Conservation (phyloP, 345 rosid genomes). For the sweet orange (Citrus sinensis) region DNA sequence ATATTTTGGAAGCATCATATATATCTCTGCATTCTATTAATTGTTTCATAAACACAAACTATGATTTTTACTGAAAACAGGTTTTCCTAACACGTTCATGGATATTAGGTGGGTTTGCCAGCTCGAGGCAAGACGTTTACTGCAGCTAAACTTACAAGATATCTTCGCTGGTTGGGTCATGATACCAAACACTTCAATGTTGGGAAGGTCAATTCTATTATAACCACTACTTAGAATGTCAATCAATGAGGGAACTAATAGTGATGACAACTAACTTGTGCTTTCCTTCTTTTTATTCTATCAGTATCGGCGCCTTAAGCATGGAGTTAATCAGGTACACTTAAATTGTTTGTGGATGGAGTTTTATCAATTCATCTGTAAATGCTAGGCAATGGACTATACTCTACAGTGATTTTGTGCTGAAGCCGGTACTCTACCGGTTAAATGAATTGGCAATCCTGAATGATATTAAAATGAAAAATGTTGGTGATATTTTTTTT, state of each 20-base stretch:
- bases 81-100: conserved; percentile 18
- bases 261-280: conserved; percentile 10
- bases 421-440: neutral
- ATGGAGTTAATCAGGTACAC: conserved; percentile 83
- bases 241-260: neutral
- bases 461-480: neutral
- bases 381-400: neutral
- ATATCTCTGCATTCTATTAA: neutral
- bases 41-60: neutral
- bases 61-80: neutral
- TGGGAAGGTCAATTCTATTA: conserved; percentile 67
- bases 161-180: conserved; percentile 99
- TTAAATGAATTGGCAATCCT: neutral
- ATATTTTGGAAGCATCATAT: neutral
- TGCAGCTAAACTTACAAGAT: conserved; percentile 96
- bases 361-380: neutral
- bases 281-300: conserved; percentile 24
- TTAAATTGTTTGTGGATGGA: neutral
- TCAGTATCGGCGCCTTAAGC: conserved; percentile 99
- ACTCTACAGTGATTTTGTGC: neutral
- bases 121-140: conserved; percentile 99
- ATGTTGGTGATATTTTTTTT: neutral
- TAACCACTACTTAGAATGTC: conserved; percentile 3
- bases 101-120: conserved; percentile 88
- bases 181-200: conserved; percentile 98